These are phyloP conservation scores for Novakomyces olei DNA, from an alignment of 805 yeast species.

Conservation along the genomic window DNA sequence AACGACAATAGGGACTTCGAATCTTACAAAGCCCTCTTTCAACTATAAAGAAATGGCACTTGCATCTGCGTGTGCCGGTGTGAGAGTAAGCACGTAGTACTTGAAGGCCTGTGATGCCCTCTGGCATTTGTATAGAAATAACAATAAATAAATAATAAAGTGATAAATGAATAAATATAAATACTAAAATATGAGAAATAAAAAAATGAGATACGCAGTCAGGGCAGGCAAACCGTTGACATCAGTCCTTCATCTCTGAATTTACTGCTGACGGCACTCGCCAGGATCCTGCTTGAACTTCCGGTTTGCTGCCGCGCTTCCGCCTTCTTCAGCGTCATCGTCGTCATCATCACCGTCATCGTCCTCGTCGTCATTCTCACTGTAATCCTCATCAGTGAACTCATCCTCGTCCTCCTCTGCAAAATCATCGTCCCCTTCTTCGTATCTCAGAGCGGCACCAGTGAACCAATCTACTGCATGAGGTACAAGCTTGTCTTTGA, in stretches of 20 bases:
- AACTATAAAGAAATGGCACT: no score
- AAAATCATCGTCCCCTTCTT: slow-evolving; percentile 36
- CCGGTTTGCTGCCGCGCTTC: background rate
- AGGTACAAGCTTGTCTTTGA: slow-evolving; percentile 87
- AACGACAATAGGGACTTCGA: no score
- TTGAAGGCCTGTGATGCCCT: no score
- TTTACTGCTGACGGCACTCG: slow-evolving; percentile 34
- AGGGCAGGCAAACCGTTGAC: no score
- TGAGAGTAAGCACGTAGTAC: no score
- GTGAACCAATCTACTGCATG: slow-evolving; percentile 98
- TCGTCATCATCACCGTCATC: slow-evolving; percentile 21
- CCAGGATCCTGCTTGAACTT: slow-evolving; percentile 25
- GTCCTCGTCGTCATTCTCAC: slow-evolving; percentile 28
- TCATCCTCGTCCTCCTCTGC: slow-evolving; percentile 43
- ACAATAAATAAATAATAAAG: background rate
- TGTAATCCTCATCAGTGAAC: slow-evolving; percentile 39
- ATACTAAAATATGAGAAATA: background rate
- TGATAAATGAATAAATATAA: background rate
- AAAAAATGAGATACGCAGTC: no score
- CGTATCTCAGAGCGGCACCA: slow-evolving; percentile 70
- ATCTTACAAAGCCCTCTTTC: no score
- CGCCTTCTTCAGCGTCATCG: slow-evolving; percentile 18
- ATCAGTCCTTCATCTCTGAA: no score
- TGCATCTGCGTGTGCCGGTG: no score
- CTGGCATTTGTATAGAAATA: background rate